These are phyloP conservation scores for Globisporangium barbulae DNA, from an alignment of 352 stramenopile species.

Conservation along the genomic window DNA sequence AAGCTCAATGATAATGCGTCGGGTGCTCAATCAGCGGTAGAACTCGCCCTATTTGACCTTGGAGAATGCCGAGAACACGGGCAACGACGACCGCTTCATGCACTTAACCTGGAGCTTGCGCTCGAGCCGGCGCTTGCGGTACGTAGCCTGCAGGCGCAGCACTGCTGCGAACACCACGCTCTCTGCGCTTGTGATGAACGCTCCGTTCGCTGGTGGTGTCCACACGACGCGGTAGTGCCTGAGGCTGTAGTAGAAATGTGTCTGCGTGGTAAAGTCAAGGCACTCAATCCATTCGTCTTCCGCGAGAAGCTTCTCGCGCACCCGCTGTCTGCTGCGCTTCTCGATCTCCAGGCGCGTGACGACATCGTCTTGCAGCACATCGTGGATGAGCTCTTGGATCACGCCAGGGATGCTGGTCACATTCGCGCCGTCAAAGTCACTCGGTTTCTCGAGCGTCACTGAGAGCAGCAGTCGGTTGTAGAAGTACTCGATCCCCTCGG, in stretches of 20 bases:
- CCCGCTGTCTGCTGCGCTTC: conserved; percentile 34
- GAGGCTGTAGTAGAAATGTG: conserved; percentile 70
- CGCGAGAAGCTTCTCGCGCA: conserved; percentile 39
- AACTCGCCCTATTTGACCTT: conserved; percentile 16
- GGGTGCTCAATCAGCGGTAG: conserved; percentile 2
- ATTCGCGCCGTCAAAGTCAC: conserved; percentile 54
- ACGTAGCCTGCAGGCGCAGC: conserved; percentile 53
- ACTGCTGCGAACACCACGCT: conserved; percentile 56
- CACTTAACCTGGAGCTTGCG: conserved; percentile 41
- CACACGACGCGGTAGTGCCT: conserved; percentile 42
- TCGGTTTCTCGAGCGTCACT: conserved; percentile 35
- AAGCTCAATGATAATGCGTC: not conserved
- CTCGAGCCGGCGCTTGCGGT: conserved; percentile 43
- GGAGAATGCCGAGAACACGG: conserved; percentile 38
- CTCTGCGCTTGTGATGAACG: conserved; percentile 44
- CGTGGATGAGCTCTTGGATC: conserved; percentile 45
- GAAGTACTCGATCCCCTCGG: conserved; percentile 49
- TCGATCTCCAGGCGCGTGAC: conserved; percentile 51
- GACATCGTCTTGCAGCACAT: conserved; percentile 36
- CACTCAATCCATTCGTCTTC: conserved; percentile 74
- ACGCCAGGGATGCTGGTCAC: conserved; percentile 44
- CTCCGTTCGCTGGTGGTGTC: conserved; percentile 35
- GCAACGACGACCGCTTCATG: conserved; percentile 50
- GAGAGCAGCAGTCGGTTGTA: conserved; percentile 60
- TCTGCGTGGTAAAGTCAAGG: conserved; percentile 33